phyloP scores from a whole-genome alignment of 2,329 filamentous ascomycete genomes.

The Cladosporium sp. region DNA sequence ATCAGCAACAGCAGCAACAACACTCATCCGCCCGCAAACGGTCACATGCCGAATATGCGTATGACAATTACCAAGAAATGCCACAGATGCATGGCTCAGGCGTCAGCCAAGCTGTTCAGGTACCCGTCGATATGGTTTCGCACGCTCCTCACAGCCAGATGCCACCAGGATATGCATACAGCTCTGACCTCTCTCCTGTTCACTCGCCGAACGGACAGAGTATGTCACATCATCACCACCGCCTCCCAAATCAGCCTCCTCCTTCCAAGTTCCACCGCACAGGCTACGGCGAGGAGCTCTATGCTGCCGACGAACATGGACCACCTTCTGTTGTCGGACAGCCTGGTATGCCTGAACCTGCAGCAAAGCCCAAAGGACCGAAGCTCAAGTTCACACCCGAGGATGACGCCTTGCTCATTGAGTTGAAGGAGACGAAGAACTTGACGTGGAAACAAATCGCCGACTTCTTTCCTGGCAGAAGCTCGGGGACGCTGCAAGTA shows the following conservation, averaged over 20 bases:
- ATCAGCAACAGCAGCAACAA: slow-evolving; percentile 17
- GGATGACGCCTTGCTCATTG: slow-evolving; percentile 82
- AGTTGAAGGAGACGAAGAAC: slow-evolving; percentile 91
- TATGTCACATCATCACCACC: slow-evolving; percentile 71
- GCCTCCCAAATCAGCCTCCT: slow-evolving; percentile 71
- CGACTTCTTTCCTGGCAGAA: slow-evolving; percentile 89
- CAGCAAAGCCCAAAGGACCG: slow-evolving; percentile 75
- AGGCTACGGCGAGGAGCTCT: slow-evolving; percentile 51
- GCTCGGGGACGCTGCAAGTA: slow-evolving; percentile 87
- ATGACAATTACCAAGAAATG: slow-evolving; percentile 39
- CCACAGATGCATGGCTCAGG: slow-evolving; percentile 39
- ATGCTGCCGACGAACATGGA: slow-evolving; percentile 49
- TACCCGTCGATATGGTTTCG: slow-evolving; percentile 42
- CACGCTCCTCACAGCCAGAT: slow-evolving; percentile 31
- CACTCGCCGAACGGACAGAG: slow-evolving; percentile 5
- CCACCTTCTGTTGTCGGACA: slow-evolving; percentile 85
- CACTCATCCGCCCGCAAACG: slow-evolving; percentile 41
- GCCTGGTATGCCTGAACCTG: slow-evolving; percentile 81
- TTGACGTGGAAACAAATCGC: slow-evolving; percentile 97
- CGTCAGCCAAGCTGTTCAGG: slow-evolving; percentile 33
- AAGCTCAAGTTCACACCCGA: slow-evolving; percentile 94
- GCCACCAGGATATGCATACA: slow-evolving; percentile 21
- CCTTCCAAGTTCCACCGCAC: slow-evolving; percentile 66
- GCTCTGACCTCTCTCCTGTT: slow-evolving; percentile 1
- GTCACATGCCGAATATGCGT: slow-evolving; percentile 44